Base-by-base conservation (phyloP, 768 basidiomycete species). In the Tricholoma hemisulphureum region DNA sequence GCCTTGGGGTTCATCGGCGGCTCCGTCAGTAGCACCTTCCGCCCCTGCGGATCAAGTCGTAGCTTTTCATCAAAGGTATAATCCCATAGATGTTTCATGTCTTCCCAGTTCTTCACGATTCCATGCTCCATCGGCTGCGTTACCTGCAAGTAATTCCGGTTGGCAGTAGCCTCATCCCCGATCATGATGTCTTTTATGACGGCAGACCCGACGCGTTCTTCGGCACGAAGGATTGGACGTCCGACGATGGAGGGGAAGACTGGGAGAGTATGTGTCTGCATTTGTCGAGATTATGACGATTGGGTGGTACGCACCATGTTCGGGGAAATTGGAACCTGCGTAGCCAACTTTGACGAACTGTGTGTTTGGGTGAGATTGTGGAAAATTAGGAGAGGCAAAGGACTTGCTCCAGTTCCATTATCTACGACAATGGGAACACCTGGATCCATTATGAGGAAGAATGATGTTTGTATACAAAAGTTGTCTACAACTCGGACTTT, bases 91-190 rank as follows among this genome's bases (percentile, higher is more conserved):
- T 93, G 84, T 69, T 89, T 89, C 97, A 98, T 99, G 74, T 99
- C 97, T 70, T 95, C 93, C 97, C 97, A 99, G 75, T 98, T 98
- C 65, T 90, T 88, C 48, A 99, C 88, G 75, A 99, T 98, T 39
- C 97, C 97, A 72, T 99, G 97, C 71, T 99, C 97, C 92, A 99
- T 94, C 1, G 97, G 97, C 67, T 98, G 97, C 0, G 95, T 93
- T 32, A 99, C 83, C 75, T 98, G 95, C 37, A 99, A 87, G 77
- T 91, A 98, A 70, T 92, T 95, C 49, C 97, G 89, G 73, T 93
- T 89, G 73, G 88, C 83, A 13, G 92, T 92, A 23, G 97, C 97
- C 71, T 97, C 93, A 79, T 98, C 96, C 61, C 97, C 97, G 71
- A 98, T 78, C 94, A 98, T 97, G 77, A 98, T 90, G 73, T 99